Base-by-base conservation (phyloP, 2,329 filamentous ascomycete species). In the Zasmidium angulare region DNA sequence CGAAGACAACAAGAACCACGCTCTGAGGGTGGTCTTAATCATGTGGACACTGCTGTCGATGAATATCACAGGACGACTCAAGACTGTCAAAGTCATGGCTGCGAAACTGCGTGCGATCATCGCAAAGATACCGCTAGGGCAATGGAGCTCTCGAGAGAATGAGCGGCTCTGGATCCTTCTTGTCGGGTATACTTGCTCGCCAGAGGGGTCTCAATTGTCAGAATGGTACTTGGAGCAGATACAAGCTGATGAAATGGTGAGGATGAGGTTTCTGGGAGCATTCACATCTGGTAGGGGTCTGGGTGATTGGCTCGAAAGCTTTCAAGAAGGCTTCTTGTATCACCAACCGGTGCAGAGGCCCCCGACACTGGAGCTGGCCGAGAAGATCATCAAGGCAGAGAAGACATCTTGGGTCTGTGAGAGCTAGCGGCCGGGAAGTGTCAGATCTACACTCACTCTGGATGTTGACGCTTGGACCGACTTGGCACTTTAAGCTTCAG, bases 11-110 rank as follows among this genome's bases (percentile, higher is more conserved):
- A 46, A 20, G 23, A 24, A 43, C 29, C 11, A 46, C 21, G 54
- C 54, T n/a, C 14, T 56, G 14, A 46, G 47, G 26, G 24, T 26
- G 2, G 54, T 47, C 9, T 40, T 50, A 23, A 46, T 56, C 14
- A 56, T 56, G 54, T 56, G 54, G 54, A 56, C 54, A 2, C 31
- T 56, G 1, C 26, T 56, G 10, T 20, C 54, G n/a, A 56, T 56
- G 48, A 56, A 51, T 47, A 50, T 50, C 26, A 56, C 54, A 14
- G 54, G 54, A 4, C 50, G 54, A 19, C 46, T 56, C 11, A 56
- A 40, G 21, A 56, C 54, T 19, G 48, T 56, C 20, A 46, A 46
- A 12, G 40, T 56, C 31, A 56, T 56, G 54, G 54, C 36, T 43
- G 36, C 22, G 12, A 47, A 55, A 12, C 12, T 43, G 6, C 36